These are phyloP conservation scores for Aspergillus tubingensis DNA, from an alignment of 2,329 filamentous ascomycete species.

Conservation along the genomic window DNA sequence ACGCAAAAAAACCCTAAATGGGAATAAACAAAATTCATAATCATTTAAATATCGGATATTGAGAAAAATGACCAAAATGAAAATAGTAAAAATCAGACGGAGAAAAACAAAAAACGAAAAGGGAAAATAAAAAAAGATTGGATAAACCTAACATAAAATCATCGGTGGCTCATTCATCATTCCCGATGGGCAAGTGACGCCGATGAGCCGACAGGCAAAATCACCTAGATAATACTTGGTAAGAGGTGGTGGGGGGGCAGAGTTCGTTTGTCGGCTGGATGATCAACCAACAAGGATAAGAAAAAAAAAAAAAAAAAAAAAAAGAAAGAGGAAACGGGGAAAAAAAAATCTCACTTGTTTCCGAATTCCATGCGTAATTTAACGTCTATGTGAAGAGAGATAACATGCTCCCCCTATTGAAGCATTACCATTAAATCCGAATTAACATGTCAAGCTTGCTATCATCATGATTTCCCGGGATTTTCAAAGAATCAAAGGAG, in stretches of 20 bases:
- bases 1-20: no score
- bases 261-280: conserved; percentile 13
- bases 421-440: not conserved
- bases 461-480: not conserved
- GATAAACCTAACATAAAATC: not conserved
- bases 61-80: no score
- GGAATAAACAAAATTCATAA: not conserved
- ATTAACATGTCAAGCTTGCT: not conserved
- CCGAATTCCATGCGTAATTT: not conserved
- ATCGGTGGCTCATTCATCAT: conserved; percentile 7
- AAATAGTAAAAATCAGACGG: not conserved
- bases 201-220: conserved; percentile 21
- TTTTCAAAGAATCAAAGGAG: not conserved
- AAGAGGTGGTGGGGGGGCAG: not conserved
- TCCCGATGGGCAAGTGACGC: conserved; percentile 19
- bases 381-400: not conserved
- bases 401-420: not conserved
- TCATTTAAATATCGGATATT: not conserved
- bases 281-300: conserved; percentile 6
- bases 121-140: not conserved
- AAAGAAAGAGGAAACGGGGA: no score
- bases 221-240: conserved; percentile 6
- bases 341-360: not conserved
- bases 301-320: no score
- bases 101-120: not conserved